Conservation (phyloP, 2,329 filamentous ascomycete genomes). For the Plectosphaerella cucumerina region DNA sequence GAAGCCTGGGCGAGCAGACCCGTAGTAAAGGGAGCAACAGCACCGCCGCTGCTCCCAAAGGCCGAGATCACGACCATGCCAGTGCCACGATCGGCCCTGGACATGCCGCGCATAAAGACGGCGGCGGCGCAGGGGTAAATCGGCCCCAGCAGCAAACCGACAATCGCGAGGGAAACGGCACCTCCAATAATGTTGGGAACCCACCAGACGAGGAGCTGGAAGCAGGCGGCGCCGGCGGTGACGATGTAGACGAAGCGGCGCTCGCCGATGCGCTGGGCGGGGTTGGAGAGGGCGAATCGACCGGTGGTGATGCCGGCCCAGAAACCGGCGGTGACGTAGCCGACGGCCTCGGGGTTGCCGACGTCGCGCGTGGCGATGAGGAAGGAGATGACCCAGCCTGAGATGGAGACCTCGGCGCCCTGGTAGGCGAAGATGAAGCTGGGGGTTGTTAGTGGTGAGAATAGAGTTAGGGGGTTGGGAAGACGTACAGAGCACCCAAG, state of each 20-base stretch:
- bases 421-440: constrained; percentile 78
- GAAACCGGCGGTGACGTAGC: constrained; percentile 73
- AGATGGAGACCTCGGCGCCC: constrained; percentile 78
- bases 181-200: constrained; percentile 71
- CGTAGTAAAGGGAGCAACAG: constrained; percentile 62
- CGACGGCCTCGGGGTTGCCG: constrained; percentile 66
- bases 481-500: constrained; percentile 72
- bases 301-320: constrained; percentile 74
- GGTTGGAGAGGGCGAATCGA: constrained; percentile 65
- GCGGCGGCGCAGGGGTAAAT: constrained; percentile 71
- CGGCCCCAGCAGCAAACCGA: constrained; percentile 73
- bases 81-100: constrained; percentile 54
- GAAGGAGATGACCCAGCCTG: constrained; percentile 84
- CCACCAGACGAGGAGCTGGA: constrained; percentile 75
- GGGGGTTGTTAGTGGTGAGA: too few relatives aligned
- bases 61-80: constrained; percentile 65
- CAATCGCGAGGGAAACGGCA: constrained; percentile 61
- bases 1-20: constrained; percentile 58
- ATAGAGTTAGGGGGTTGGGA: too few relatives aligned
- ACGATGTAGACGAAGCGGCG: constrained; percentile 63
- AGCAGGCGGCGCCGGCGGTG: constrained; percentile 55
- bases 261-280: constrained; percentile 66
- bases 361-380: constrained; percentile 63
- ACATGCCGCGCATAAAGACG: constrained; percentile 58
- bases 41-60: constrained; percentile 66